Percentiles rank a stretch among this genome's conserved stretches.
These are phyloP conservation scores for Pichia sp. DNA, from an alignment of 1,139 yeast genomes.

Conservation along the genomic window DNA sequence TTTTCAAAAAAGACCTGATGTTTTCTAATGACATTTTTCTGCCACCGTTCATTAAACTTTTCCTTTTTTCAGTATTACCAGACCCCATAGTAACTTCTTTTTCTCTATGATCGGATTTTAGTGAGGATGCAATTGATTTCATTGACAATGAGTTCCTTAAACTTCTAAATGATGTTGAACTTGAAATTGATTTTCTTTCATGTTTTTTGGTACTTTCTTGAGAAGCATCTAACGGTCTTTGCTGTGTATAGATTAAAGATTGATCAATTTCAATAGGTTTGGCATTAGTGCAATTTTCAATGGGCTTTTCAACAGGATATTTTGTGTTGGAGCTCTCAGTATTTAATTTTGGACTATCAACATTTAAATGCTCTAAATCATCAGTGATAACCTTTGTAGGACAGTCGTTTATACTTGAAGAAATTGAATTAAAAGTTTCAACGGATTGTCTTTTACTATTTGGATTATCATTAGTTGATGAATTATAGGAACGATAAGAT, in stretches of 20 bases:
- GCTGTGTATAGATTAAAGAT: not conserved
- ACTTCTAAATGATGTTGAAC: slow-evolving; percentile 17
- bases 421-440: slow-evolving; percentile 7
- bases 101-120: not conserved
- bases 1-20: slow-evolving; percentile 8
- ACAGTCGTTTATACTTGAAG: slow-evolving; percentile 2
- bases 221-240: not conserved
- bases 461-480: not conserved
- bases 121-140: slow-evolving; percentile 17
- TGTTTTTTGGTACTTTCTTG: not conserved
- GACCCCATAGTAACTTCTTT: not conserved
- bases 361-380: slow-evolving; percentile 1
- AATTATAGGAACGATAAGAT: not conserved
- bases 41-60: slow-evolving; percentile 1
- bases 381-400: not conserved
- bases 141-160: slow-evolving; percentile 24
- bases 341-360: not conserved
- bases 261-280: not conserved
- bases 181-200: slow-evolving; percentile 2
- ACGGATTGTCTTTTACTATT: slow-evolving; percentile 2
- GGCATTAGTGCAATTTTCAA: not conserved
- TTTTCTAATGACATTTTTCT: slow-evolving; percentile 14
- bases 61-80: slow-evolving; percentile 5
- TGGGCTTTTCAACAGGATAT: not conserved
- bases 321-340: not conserved